Conservation (phyloP, 2,329 filamentous ascomycete genomes). For the Clathrospora elynae region DNA sequence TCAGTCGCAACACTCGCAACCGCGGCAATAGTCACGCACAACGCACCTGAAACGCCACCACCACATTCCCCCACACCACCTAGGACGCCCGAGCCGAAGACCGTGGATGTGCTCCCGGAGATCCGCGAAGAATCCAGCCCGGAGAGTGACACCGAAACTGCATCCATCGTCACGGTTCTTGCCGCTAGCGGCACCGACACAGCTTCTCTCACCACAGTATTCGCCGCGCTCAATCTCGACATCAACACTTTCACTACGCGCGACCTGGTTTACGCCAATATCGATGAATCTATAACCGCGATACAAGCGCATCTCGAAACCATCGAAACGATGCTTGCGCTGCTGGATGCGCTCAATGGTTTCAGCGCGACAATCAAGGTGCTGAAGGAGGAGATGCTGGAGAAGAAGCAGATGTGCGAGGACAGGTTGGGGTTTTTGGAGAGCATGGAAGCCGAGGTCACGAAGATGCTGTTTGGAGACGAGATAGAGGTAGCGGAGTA, state of each 20-base stretch:
- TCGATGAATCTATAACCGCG: slow-evolving; percentile 13
- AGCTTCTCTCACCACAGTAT: not conserved
- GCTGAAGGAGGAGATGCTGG: slow-evolving; percentile 17
- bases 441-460: slow-evolving; percentile 8
- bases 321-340: slow-evolving; percentile 14
- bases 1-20: no score
- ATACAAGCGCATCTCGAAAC: slow-evolving; percentile 17
- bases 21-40: not conserved
- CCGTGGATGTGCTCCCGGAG: slow-evolving; percentile 3
- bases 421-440: slow-evolving; percentile 14
- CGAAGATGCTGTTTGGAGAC: not conserved
- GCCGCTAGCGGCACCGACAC: not conserved
- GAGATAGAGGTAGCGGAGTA: not conserved
- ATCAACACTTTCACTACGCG: slow-evolving; percentile 7
- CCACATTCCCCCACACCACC: not conserved
- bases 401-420: slow-evolving; percentile 15
- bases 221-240: slow-evolving; percentile 1
- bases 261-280: slow-evolving; percentile 15
- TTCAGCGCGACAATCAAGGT: slow-evolving; percentile 21
- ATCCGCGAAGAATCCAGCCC: not conserved
- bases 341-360: slow-evolving; percentile 19
- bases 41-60: not conserved
- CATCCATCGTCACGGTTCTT: not conserved
- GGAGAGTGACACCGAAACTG: not conserved
- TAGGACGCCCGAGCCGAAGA: not conserved